Conservation (phyloP, 345 rosid genomes). For the Gossypioides kirkii region DNA sequence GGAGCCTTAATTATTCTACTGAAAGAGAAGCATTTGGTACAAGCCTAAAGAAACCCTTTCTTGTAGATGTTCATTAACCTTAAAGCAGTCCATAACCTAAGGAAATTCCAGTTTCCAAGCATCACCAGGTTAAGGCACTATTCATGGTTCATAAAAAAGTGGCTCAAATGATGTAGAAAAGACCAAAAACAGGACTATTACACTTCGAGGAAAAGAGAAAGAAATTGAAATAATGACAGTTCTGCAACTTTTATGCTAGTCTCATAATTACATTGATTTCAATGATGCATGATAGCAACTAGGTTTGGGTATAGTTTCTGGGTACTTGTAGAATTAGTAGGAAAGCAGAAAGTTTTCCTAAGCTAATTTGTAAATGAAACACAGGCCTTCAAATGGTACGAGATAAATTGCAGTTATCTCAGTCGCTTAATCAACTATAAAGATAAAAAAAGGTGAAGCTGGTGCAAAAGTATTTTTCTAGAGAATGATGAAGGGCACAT, state of each 20-base stretch:
- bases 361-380: background rate
- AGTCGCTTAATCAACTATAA: background rate
- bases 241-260: background rate
- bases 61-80: background rate
- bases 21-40: background rate
- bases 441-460: background rate
- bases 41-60: background rate
- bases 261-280: background rate
- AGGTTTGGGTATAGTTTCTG: background rate
- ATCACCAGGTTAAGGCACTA: background rate
- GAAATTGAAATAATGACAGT: background rate
- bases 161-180: background rate
- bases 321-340: background rate
- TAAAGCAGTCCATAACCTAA: background rate
- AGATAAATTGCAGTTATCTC: background rate
- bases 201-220: background rate
- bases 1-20: slow-evolving; percentile 5
- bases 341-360: background rate
- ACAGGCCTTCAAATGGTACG: background rate
- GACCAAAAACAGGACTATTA: background rate
- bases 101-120: background rate
- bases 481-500: slow-evolving; percentile 33
- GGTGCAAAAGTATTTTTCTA: slow-evolving; percentile 7
- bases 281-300: background rate
- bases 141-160: background rate